Base-by-base conservation (phyloP, 108 stramenopile genomes). In the Pseudonitzschia delicatissima region DNA sequence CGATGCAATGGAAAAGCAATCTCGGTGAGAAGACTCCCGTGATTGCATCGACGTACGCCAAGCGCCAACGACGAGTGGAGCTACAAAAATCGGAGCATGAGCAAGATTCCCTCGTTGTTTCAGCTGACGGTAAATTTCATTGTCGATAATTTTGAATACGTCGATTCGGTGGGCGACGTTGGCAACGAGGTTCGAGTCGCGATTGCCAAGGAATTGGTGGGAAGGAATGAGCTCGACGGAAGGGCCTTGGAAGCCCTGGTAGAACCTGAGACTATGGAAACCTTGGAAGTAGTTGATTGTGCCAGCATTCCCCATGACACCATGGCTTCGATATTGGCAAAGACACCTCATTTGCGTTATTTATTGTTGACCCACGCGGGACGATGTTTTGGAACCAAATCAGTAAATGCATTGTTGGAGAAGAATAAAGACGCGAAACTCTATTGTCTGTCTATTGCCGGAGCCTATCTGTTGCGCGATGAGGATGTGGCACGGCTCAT, bases 401-500 rank as follows among this genome's bases (percentile, higher is more conserved):
- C 85, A 17, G 83, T 87, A 6, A 48, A 85, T 21, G 63, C 67
- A 9, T 69, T 88, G 36, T 59, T 66, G 49, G 69, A 47, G 23
- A 32, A 67, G 35, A 61, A 61, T 26, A 37, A 39, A 1, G 55
- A 60, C 15, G 40, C 66, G 9, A 23, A 47, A 1, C 68, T 93
- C 18, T 76, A 72, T 68, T 83, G 84, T 49, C 55, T 93, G 25
- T 82, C 84, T 12, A 81, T 93, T 61, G 72, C 73, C 59, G 91
- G 91, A 29, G 91, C 88, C 44, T 93, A 93, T 64, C 47, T 93
- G 5, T 48, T 93, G 49, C 69, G 76, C 28, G 91, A 93, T 69
- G 77, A 69, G 33, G 81, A 87, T 63, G 74, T 77, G 3, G 83
- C 87, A 29, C 67, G 63, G 31, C 57, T 93, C 26, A 60, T 93